Evolutionary conservation across 164 flowering plant genomes (phyloP).

Genomic region (Nymphaea colorata): DNA sequence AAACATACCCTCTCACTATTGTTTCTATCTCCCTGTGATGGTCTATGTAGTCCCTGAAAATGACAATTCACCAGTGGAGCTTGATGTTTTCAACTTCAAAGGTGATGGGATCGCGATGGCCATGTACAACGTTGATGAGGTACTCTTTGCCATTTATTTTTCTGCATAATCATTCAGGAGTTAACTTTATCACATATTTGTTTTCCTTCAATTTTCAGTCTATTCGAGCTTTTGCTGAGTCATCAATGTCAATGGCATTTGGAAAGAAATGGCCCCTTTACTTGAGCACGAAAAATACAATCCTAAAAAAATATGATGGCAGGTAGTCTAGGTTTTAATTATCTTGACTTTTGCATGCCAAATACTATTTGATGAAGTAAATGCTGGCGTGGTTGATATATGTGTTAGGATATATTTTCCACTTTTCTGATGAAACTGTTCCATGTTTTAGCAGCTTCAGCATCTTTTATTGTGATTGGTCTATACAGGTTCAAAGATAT

Average conservation of each 20-base stretch:
- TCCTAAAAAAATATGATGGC: slow-evolving; percentile 96
- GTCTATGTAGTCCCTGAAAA: slow-evolving; percentile 49
- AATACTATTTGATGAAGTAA: not conserved
- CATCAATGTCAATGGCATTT: slow-evolving; percentile 89
- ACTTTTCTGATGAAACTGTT: not conserved
- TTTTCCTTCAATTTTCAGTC: slow-evolving; percentile 38
- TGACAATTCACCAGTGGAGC: slow-evolving; percentile 50
- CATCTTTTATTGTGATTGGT: not conserved
- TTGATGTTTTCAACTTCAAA: slow-evolving; percentile 75
- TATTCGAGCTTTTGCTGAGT: slow-evolving; percentile 87
- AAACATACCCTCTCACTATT: not conserved
- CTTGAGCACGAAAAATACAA: slow-evolving; percentile 95
- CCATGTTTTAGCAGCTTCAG: not conserved
- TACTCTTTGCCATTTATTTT: slow-evolving; percentile 14
- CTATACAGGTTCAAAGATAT: slow-evolving; percentile 86
- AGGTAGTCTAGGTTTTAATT: slow-evolving; percentile 34
- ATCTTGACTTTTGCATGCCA: not conserved
- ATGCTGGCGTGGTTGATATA: not conserved
- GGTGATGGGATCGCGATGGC: slow-evolving; percentile 91
- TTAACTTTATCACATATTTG: not conserved
- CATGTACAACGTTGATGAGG: slow-evolving; percentile 98
- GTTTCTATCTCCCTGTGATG: not conserved
- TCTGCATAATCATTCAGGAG: not conserved
- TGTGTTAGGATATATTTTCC: not conserved
- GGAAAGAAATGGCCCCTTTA: slow-evolving; percentile 96